Base-by-base conservation (phyloP, 192 early-diverging fungal species). In the Dissophora ornata region DNA sequence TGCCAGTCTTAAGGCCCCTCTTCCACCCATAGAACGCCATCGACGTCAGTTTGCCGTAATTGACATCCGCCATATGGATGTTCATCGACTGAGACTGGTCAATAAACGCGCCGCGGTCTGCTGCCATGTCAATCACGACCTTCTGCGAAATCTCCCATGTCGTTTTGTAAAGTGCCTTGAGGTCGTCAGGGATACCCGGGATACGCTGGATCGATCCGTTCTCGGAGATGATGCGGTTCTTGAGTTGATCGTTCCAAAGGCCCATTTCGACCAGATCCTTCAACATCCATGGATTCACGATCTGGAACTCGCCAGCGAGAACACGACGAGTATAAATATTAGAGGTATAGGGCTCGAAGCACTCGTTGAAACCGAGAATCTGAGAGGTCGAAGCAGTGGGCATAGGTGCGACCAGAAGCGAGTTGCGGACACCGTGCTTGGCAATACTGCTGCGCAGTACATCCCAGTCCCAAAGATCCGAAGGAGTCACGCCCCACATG, bases 1-100 rank as follows among this genome's bases (percentile, higher is more conserved):
- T 97, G 46, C 97, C 97, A 9, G 97, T 99, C 91, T 99, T 99
- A 19, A 99, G 85, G 3, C 97, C 97, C 83, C 92, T 91, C 84
- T 94, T 94, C 96, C 97, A 98, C 15, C 94, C 97, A 79, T 98
- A 97, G 69, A 99, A 98, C 82, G 98, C 96, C 97, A 99, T 99
- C 34, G 86, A 89, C 8, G 97, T 96, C 62, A 99, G 85, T 81
- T 95, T 96, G 78, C 92, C 94, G 83, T 91, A 97, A 80, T 93
- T 96, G 11, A 95, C 88, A 50, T 95, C 94, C n/a, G 91, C 94
- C 79, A 98, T 86, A 81, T 96, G 94, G 59, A 99, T 94, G 80
- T 99, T 99, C 32, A 99, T 85, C 67, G 90, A 92, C 77, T 99
- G 97, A 42, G 90, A 93, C 78, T 99, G 97, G 82, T 99, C 96